Conservation (phyloP, 768 basidiomycete species). For the Pleurotus eryngii region DNA sequence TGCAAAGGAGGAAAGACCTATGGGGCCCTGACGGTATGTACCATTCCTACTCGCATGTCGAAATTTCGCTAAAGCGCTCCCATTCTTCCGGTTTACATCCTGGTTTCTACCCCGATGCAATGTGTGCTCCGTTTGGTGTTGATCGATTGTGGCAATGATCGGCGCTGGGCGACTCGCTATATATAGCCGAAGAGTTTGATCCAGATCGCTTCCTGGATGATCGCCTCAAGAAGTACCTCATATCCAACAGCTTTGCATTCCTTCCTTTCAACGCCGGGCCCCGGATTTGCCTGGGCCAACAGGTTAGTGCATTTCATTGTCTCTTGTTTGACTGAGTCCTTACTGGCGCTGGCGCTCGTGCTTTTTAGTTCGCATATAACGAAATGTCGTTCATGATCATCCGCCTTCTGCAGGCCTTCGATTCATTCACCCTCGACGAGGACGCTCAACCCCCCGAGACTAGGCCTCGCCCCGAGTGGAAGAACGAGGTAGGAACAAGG, state of each 20-base stretch:
- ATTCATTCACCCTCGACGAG: slow-evolving; percentile 41
- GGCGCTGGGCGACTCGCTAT: not conserved
- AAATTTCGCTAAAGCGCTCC: too few relatives aligned
- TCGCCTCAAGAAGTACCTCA: slow-evolving; percentile 56
- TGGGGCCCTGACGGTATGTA: slow-evolving; percentile 78
- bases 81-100: too few relatives aligned
- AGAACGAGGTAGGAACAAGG: slow-evolving; percentile 33
- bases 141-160: too few relatives aligned
- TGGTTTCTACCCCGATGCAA: not conserved
- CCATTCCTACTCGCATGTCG: too few relatives aligned
- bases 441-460: slow-evolving; percentile 44
- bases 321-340: too few relatives aligned
- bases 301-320: slow-evolving; percentile 26
- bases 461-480: slow-evolving; percentile 47
- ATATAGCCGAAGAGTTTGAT: slow-evolving; percentile 58
- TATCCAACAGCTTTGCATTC: slow-evolving; percentile 68
- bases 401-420: slow-evolving; percentile 59
- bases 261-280: slow-evolving; percentile 63
- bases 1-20: slow-evolving; percentile 63
- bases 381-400: slow-evolving; percentile 60
- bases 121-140: not conserved
- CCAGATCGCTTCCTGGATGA: slow-evolving; percentile 71
- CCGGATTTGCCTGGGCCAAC: slow-evolving; percentile 59
- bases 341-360: too few relatives aligned
- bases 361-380: slow-evolving; percentile 24